Conservation (phyloP, 2,329 filamentous ascomycete species). For the Fusarium zealandicum region DNA sequence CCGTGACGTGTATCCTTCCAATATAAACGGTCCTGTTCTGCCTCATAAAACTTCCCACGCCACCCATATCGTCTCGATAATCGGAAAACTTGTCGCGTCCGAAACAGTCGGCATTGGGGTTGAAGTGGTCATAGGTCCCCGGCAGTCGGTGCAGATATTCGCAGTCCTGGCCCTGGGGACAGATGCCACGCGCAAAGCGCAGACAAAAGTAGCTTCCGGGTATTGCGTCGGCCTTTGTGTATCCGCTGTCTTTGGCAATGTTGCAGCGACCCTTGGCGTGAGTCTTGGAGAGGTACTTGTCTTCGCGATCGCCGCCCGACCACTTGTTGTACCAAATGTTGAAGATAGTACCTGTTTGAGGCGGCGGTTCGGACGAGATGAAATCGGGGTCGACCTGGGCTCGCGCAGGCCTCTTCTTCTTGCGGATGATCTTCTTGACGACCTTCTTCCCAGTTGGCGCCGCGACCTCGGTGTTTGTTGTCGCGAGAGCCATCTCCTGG, state of each 20-base stretch:
- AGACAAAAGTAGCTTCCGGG: constrained; percentile 90
- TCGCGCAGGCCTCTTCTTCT: constrained; percentile 87
- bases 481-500: constrained; percentile 47
- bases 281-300: constrained; percentile 85
- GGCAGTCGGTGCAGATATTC: constrained; percentile 92
- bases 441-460: constrained; percentile 64
- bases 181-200: constrained; percentile 83
- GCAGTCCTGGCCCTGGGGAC: constrained; percentile 90
- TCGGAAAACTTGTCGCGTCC: constrained; percentile 85
- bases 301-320: constrained; percentile 93
- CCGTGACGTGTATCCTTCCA: constrained; percentile 91
- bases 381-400: constrained; percentile 88
- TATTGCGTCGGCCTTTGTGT: constrained; percentile 78
- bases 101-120: constrained; percentile 94
- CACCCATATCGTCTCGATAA: constrained; percentile 97
- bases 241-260: constrained; percentile 79
- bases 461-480: constrained; percentile 54
- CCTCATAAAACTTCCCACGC: constrained; percentile 90
- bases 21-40: constrained; percentile 95
- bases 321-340: constrained; percentile 99
- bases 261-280: constrained; percentile 87
- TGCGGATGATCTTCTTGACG: constrained; percentile 88
- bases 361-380: constrained; percentile 83
- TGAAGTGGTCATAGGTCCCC: constrained; percentile 86
- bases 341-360: constrained; percentile 93